Percentiles rank a stretch among this genome's conserved stretches.
phyloP scores from a whole-genome alignment of 306 rosid species.

The Prunus davidiana region DNA sequence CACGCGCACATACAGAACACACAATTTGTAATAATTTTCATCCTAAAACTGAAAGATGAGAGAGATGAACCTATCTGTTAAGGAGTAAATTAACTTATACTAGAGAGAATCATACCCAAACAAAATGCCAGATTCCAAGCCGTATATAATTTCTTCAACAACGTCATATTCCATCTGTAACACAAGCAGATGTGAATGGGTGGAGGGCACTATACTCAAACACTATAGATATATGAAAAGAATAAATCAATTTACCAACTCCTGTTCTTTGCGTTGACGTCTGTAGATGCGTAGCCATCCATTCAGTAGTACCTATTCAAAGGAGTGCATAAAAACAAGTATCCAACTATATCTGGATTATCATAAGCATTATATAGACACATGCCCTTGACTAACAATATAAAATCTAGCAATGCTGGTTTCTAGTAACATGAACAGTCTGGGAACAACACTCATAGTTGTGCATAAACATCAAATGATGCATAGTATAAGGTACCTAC shows the following conservation, averaged over 20 bases:
- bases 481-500: constrained; percentile 83
- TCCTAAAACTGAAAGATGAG: constrained; percentile 7
- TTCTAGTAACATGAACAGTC: neutral
- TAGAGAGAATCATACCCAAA: constrained; percentile 63
- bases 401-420: neutral
- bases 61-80: constrained; percentile 6
- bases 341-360: neutral
- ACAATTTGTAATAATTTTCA: neutral
- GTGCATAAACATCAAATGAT: constrained; percentile 31
- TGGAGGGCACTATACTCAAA: constrained; percentile 7
- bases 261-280: constrained; percentile 84
- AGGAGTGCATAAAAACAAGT: constrained; percentile 4
- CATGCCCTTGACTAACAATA: neutral
- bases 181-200: constrained; percentile 23
- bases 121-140: constrained; percentile 96
- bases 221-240: constrained; percentile 15
- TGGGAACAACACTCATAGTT: constrained; percentile 4
- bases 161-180: constrained; percentile 90
- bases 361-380: neutral
- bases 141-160: constrained; percentile 88
- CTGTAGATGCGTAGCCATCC: constrained; percentile 87
- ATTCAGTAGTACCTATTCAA: constrained; percentile 64
- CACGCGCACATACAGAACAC: neutral
- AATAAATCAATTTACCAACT: constrained; percentile 60
- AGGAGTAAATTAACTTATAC: constrained; percentile 10